Evolutionary conservation across 345 rosid genomes (phyloP).

Genomic region (Mallotus nudiflorus): DNA sequence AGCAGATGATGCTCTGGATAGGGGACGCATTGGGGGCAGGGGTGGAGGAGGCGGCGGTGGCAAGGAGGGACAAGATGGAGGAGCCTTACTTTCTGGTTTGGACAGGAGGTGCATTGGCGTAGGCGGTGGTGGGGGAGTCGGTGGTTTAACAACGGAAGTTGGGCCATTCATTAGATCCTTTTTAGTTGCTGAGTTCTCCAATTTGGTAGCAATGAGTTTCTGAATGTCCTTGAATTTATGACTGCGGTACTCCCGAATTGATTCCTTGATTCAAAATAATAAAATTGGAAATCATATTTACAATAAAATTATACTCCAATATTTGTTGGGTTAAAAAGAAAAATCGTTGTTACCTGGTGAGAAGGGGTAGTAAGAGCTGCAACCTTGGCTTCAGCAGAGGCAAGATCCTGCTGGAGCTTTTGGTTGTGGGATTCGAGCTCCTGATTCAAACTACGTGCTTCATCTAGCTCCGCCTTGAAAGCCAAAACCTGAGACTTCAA

Average conservation of each 20-base stretch:
- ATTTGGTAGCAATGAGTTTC: slow-evolving; percentile 61
- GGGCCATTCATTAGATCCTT: slow-evolving; percentile 44
- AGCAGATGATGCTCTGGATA: slow-evolving; percentile 46
- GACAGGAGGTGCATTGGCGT: slow-evolving; percentile 24
- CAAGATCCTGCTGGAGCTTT: slow-evolving; percentile 61
- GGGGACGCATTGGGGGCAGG: slow-evolving; percentile 51
- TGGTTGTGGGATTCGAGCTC: slow-evolving; percentile 53
- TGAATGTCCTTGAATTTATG: slow-evolving; percentile 74
- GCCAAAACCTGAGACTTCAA: slow-evolving; percentile 52
- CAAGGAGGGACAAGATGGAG: slow-evolving; percentile 29
- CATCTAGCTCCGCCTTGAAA: slow-evolving; percentile 59
- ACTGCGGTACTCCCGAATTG: slow-evolving; percentile 45
- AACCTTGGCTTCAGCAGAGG: slow-evolving; percentile 61
- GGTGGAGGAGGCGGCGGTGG: slow-evolving; percentile 72
- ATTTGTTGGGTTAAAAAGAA: too few relatives aligned
- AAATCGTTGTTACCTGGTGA: slow-evolving; percentile 40
- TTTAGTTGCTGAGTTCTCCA: slow-evolving; percentile 48
- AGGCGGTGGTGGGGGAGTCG: slow-evolving; percentile 18
- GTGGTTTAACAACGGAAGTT: slow-evolving; percentile 26
- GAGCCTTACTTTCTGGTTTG: slow-evolving; percentile 34
- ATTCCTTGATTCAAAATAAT: slow-evolving; percentile 28
- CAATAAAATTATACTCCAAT: too few relatives aligned
- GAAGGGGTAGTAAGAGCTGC: slow-evolving; percentile 39
- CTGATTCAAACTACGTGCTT: slow-evolving; percentile 48
- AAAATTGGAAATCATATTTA: not conserved